Evolutionary conservation across 495 filamentous ascomycete genomes (phyloP), one percentile per base, ranked within the genome.

Genomic region (Apodospora peruviana): DNA sequence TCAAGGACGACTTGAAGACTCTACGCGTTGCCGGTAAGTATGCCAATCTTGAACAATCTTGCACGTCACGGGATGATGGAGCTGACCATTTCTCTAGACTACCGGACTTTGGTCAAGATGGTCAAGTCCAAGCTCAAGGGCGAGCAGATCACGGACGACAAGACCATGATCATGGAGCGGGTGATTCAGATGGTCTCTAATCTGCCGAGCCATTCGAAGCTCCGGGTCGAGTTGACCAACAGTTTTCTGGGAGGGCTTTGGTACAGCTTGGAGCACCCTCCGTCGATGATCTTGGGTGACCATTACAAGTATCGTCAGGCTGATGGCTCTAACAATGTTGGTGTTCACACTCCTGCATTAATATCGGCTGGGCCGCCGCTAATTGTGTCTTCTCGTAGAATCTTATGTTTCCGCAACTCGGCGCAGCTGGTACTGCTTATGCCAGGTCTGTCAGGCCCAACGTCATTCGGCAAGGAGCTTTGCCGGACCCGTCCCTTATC

Each of bases 131-230:
- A 69, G 61, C 5, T 74, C 20, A 73, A 65, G 48, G 68, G 73
- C 20, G 61, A 85, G 16, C 77, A 82, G 45, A 54, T 81, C 18
- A 53, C 69, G 0, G 82, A 89, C 53, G 88, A 93, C 63, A 91
- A 90, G 71, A 88, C 84, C 17, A 83, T 84, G 70, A 67, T 85
- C 48, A 89, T 90, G 85, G 87, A 91, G 59, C 73, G 74, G n/a
- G 73, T 85, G 43, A 88, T 88, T 57, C 83, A 87, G 68, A 76
- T 91, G 37, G 87, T 88, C 19, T 73, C 80, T 42, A 76, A 75
- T 46, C 70, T 89, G 36, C 84, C 84, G 5, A 61, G 71, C 27
- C 60, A 76, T 50, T 88, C 85, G 7, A 82, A 81, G 58, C 73
- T 72, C 48, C 70, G 85, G 8, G 64, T 59, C 10, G 79, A 86